Percentiles rank a stretch among this genome's conserved stretches.
Conservation (phyloP, 441 rosid species). For the Dalechampia spathulata region DNA sequence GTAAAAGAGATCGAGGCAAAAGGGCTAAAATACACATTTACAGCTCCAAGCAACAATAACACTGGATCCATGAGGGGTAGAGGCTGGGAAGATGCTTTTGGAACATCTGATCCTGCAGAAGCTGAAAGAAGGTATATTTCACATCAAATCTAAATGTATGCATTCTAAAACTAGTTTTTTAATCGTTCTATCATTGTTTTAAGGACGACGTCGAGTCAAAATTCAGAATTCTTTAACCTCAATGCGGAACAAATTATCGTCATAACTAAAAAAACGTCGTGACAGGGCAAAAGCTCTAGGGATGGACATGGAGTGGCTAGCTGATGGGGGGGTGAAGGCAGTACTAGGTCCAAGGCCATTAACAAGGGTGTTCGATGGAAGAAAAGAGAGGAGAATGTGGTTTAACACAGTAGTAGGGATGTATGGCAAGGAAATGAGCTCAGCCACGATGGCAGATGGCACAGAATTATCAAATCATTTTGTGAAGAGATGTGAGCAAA, state of each 20-base stretch:
- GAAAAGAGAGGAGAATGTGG: constrained; percentile 71
- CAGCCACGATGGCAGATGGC: constrained; percentile 53
- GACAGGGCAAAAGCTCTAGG: constrained; percentile 40
- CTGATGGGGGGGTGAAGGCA: constrained; percentile 41
- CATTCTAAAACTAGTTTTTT: too few species aligned
- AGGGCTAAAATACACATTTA: constrained; percentile 46
- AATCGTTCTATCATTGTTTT: too few species aligned
- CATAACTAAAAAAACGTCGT: not conserved
- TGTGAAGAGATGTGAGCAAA: constrained; percentile 48
- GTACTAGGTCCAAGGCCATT: constrained; percentile 29
- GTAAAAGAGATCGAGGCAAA: constrained; percentile 53
- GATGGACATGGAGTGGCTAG: constrained; percentile 58
- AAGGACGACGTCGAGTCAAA: too few species aligned
- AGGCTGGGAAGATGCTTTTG: constrained; percentile 60
- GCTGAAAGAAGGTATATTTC: constrained; percentile 54
- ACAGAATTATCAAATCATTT: constrained; percentile 38
- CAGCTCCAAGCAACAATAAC: constrained; percentile 29
- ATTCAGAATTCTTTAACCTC: too few species aligned
- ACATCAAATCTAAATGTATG: too few species aligned
- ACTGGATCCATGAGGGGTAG: constrained; percentile 56
- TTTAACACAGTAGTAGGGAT: constrained; percentile 54
- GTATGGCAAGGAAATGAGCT: constrained; percentile 59
- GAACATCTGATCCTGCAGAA: constrained; percentile 39
- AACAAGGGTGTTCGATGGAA: constrained; percentile 54
- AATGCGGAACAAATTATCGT: too few species aligned